These are phyloP conservation scores for Colletotrichum shisoi DNA, from an alignment of 2,329 filamentous ascomycete species.

Conservation along the genomic window DNA sequence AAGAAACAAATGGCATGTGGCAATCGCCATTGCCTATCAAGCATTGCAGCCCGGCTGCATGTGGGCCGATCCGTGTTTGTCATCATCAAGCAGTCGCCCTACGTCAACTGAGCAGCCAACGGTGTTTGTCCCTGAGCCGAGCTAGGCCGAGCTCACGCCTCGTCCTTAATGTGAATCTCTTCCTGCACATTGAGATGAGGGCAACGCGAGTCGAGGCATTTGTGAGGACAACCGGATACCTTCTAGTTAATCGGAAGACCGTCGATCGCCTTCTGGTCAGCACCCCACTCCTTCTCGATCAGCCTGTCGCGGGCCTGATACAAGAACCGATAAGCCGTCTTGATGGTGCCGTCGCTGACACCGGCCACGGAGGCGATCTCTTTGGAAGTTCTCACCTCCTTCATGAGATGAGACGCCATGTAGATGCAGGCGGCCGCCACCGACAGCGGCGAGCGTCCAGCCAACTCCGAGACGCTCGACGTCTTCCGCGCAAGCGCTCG, in stretches of 20 bases:
- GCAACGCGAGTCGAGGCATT: neutral
- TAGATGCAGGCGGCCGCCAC: conserved; percentile 96
- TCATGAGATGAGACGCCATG: conserved; percentile 89
- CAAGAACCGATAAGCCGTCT: conserved; percentile 90
- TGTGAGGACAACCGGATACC: conserved; percentile 10
- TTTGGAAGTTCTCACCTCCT: conserved; percentile 79
- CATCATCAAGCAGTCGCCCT: neutral
- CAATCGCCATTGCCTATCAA: neutral
- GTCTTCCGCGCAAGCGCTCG: conserved; percentile 80
- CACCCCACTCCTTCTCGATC: conserved; percentile 77
- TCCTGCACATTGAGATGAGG: neutral
- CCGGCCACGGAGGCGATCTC: conserved; percentile 85
- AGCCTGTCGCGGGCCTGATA: conserved; percentile 77
- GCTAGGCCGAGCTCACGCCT: neutral
- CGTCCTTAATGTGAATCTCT: neutral
- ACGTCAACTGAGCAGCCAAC: neutral
- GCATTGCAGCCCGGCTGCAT: conserved; percentile 16
- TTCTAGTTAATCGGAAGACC: conserved; percentile 65
- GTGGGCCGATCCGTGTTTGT: neutral
- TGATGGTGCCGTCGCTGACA: conserved; percentile 96
- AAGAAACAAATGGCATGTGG: neutral
- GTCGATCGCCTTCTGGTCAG: conserved; percentile 73
- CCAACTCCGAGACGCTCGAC: conserved; percentile 78
- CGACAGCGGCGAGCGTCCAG: conserved; percentile 91
- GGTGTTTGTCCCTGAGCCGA: neutral